Base-by-base conservation (phyloP, 1,139 yeast species). In the Saccharomyces hybrid region DNA sequence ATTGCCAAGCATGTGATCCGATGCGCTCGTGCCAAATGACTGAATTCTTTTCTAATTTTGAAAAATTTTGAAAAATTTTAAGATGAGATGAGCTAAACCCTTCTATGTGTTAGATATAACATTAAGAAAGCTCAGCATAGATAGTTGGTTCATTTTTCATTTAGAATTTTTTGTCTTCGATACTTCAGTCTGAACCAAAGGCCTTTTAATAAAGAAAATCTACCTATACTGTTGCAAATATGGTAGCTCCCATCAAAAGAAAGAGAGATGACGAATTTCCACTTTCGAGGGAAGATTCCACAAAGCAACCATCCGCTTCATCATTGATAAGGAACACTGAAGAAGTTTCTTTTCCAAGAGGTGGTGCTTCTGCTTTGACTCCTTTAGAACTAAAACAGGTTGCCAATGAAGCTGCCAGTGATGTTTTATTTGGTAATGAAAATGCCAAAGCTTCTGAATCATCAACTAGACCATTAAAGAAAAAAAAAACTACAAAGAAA, bases 381-480 rank as follows among this genome's bases (percentile, higher is more conserved):
- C 91, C 99, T 5, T 74, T 93, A 61, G 99, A 93, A 72, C 83
- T 89, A 63, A 90, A 90, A 69, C 95, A 90, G 68, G 95, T 91
- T 54, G 84, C 96, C 44, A 90, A 89, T 66, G 96, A 93, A 70
- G 99, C 95, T 48, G 84, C 91, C 32, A 81, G 81, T 62, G 99
- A 93, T 74, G 95, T 88, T 28, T 75, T 88, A 54, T 87, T 87
- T 62, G 91, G 77, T 25, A 70, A 68, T 16, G 66, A 72, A 27
- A 55, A 73, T 14, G 67, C 67, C n/a, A 66, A 68, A 48, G 61
- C 63, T 1, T 53, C 59, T 13, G 56, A 63, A 11, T 53, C 60
- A 8, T 75, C 72, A 53, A 66, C 64, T 52, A 62, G 59, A 20
- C 65, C 63, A 52, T 67, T 74, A 13, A 74, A 72, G 59, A 76